Conservation (phyloP, 352 stramenopile species). For the Pythium graminicola region DNA sequence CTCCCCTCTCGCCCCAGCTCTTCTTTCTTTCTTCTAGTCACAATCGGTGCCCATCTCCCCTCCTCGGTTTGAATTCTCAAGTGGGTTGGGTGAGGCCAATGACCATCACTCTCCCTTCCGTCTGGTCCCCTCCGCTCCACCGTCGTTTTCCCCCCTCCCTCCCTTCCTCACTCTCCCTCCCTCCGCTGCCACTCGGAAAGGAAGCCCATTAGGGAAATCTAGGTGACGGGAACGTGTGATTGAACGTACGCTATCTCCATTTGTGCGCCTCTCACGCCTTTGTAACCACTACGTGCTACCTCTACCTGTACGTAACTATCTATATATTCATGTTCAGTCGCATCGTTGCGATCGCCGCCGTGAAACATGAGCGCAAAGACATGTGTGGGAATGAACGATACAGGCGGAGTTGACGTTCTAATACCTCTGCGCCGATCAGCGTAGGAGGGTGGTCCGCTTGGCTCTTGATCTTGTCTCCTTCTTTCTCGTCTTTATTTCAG, state of each 20-base stretch:
- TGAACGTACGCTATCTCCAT: conserved; percentile 4
- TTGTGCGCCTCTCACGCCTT: background rate
- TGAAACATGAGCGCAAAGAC: no score
- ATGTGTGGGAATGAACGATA: background rate
- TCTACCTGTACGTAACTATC: background rate
- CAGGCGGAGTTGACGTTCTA: no score
- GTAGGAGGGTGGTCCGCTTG: no score
- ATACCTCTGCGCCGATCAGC: no score
- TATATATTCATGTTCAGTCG: background rate
- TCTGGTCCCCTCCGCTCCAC: no score
- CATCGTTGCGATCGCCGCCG: background rate
- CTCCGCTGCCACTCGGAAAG: conserved; percentile 3
- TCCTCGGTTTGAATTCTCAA: conserved; percentile 37
- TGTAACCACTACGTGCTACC: background rate
- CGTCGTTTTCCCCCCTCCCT: no score
- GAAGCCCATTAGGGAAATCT: background rate
- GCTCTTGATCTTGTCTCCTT: background rate
- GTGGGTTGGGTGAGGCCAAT: conserved; percentile 17
- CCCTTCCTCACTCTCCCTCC: conserved; percentile 17
- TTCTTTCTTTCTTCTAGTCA: conserved; percentile 20
- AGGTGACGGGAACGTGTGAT: background rate
- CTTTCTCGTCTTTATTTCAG: background rate
- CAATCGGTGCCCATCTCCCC: conserved; percentile 1
- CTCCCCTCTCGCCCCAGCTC: conserved; percentile 1
- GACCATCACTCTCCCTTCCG: conserved; percentile 23